Percentiles rank a stretch among this genome's conserved stretches.
phyloP scores from a whole-genome alignment of 108 stramenopile genomes.

The Cyclotella distinguenda region DNA sequence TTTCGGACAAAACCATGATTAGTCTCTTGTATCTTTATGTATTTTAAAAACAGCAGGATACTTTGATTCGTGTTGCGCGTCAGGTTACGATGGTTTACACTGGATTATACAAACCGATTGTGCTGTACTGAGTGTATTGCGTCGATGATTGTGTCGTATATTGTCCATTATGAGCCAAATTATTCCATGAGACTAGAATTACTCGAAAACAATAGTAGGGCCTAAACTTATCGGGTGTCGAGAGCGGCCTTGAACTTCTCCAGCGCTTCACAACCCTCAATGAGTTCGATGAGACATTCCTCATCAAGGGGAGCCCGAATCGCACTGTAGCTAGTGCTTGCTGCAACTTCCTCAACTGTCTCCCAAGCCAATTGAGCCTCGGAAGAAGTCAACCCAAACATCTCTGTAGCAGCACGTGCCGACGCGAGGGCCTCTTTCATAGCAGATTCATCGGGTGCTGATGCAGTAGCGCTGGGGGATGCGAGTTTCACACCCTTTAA shows the following conservation, averaged over 20 bases:
- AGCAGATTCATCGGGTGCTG: slow-evolving; percentile 16
- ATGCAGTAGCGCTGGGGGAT: slow-evolving; percentile 17
- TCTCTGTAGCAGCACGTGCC: slow-evolving; percentile 53
- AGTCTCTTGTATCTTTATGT: too few species aligned
- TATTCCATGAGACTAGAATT: neutral
- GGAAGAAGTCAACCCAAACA: slow-evolving; percentile 51
- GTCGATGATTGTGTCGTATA: too few species aligned
- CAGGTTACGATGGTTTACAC: too few species aligned
- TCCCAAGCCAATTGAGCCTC: slow-evolving; percentile 85
- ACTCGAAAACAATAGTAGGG: neutral
- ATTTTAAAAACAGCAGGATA: too few species aligned
- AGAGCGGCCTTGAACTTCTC: slow-evolving; percentile 56
- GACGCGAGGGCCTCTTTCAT: slow-evolving; percentile 54
- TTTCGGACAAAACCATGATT: too few species aligned
- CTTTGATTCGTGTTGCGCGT: too few species aligned
- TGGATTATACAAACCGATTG: too few species aligned
- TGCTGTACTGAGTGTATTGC: too few species aligned
- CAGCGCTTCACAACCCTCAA: slow-evolving; percentile 62
- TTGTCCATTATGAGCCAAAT: too few species aligned
- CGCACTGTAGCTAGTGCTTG: slow-evolving; percentile 29
- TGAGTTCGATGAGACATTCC: slow-evolving; percentile 55
- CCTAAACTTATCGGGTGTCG: slow-evolving; percentile 13
- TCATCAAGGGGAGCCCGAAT: slow-evolving; percentile 44
- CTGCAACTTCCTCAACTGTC: slow-evolving; percentile 72
- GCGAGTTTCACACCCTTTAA: slow-evolving; percentile 46